Conservation (phyloP, 2,329 filamentous ascomycete genomes). For the Diaporthe sp. region DNA sequence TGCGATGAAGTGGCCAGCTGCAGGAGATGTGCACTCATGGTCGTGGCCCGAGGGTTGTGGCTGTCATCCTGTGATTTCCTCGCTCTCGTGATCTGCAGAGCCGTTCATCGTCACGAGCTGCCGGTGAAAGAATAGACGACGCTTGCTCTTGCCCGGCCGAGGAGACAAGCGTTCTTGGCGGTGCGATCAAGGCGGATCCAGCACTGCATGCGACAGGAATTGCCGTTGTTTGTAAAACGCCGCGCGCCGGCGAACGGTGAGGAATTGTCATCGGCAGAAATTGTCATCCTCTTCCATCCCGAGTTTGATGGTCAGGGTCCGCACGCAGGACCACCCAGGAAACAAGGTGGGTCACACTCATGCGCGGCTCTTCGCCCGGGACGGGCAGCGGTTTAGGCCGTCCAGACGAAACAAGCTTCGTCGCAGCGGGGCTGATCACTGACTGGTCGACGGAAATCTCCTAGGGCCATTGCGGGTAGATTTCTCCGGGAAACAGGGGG, state of each 20-base stretch:
- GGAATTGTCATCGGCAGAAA: slow-evolving; percentile 22
- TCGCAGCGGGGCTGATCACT: slow-evolving; percentile 34
- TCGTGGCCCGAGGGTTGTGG: background rate
- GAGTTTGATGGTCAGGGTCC: slow-evolving; percentile 34
- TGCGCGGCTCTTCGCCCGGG: slow-evolving; percentile 10
- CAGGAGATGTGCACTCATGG: background rate
- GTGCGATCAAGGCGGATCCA: background rate
- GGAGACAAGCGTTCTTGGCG: slow-evolving; percentile 6
- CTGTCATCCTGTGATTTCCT: background rate
- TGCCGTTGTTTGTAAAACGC: slow-evolving; percentile 16
- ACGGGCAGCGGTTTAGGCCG: slow-evolving; percentile 23
- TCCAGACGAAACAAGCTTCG: slow-evolving; percentile 40
- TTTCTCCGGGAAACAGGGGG: slow-evolving; percentile 32
- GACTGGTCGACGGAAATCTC: slow-evolving; percentile 15
- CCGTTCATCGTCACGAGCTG: slow-evolving; percentile 21
- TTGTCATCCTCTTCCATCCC: slow-evolving; percentile 31
- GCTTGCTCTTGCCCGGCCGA: background rate
- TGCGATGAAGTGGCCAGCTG: background rate
- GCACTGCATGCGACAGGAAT: slow-evolving; percentile 2
- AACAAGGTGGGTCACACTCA: slow-evolving; percentile 17
- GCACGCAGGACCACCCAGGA: slow-evolving; percentile 10
- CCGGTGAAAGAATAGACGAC: slow-evolving; percentile 16
- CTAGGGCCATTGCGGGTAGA: slow-evolving; percentile 25
- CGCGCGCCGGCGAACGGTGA: background rate
- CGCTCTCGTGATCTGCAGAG: slow-evolving; percentile 32